Evolutionary conservation across 768 basidiomycete species (phyloP), one percentile per base, ranked within the genome.

Genomic region (Rhodotorula toruloides): DNA sequence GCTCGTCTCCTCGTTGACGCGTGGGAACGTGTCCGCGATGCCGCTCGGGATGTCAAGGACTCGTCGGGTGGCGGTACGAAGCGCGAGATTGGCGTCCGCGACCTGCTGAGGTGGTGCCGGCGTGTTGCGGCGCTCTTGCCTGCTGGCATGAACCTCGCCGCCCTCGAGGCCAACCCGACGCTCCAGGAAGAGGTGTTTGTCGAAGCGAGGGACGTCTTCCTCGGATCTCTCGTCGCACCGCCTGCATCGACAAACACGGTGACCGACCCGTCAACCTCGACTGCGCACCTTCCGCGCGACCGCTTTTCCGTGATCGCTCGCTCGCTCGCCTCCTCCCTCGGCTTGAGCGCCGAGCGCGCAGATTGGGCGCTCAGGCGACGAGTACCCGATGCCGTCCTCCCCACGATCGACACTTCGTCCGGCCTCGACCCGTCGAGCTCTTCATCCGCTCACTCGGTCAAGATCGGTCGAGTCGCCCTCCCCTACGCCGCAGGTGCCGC

Each of bases 151-250:
- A 5, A 75, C 86, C 12, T 75, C 79, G 17, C 73, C 77, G 21
- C 73, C 25, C 73, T 87, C 50, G 85, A 91, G 72, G 80, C 87
- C 8, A 90, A 91, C 74, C 84, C 87, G 8, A 78, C 82, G 0
- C 75, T 93, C 3, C 85, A 91, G 47, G 93, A 98, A 77, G 90
- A 92, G 58, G 84, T 97, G 37, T 92, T 87, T 73, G 80, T 90
- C 47, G 89, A 92, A 74, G 89, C 90, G 0, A 82, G 87, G 27
- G 96, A 98, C 76, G 84, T 94, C 31, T 97, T 99, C 79, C 90
- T 96, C 70, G 68, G 71, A 27, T 66, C 74, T 31, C 56, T 71
- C 14, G 27, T 53, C 42, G 37, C 61, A 84, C 85, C 27, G 77
- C 80, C 10, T 80, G 82, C 56, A 86, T 84, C 4, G 68, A 81